Evolutionary conservation across 1,284 basidiomycete species (phyloP).

Genomic region (Pholiota adiposa): DNA sequence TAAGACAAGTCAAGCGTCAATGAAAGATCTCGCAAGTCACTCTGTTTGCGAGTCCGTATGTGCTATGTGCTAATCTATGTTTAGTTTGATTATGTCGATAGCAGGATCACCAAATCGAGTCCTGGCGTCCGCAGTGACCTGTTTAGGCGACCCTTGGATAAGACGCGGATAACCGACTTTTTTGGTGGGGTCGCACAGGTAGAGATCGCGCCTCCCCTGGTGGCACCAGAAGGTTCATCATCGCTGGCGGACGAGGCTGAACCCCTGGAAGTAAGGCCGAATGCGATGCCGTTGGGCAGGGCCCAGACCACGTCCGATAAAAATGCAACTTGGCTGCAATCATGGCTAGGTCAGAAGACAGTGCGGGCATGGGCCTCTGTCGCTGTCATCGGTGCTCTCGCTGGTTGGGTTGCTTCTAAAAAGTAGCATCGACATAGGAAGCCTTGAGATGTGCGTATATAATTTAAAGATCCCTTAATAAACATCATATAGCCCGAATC

Average conservation of each 20-base stretch:
- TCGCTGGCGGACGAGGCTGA: background rate
- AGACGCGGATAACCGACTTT: conserved; percentile 92
- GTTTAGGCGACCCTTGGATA: conserved; percentile 68
- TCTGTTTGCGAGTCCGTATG: background rate
- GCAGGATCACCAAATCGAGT: conserved; percentile 78
- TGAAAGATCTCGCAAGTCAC: conserved; percentile 81
- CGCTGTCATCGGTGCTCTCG: conserved; percentile 34
- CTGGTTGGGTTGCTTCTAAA: conserved; percentile 37
- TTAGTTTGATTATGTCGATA: conserved; percentile 84
- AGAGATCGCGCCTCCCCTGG: conserved; percentile 48
- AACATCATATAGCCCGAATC: background rate
- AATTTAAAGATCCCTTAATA: conserved; percentile 3
- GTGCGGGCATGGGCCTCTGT: conserved; percentile 43
- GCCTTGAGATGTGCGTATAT: background rate
- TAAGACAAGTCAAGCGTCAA: conserved; percentile 82
- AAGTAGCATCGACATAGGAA: conserved; percentile 17
- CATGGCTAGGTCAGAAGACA: conserved; percentile 18
- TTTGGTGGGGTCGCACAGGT: conserved; percentile 92
- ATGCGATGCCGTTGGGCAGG: conserved; percentile 1
- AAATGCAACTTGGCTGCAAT: background rate
- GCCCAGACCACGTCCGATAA: conserved; percentile 2
- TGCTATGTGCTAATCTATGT: conserved; percentile 1
- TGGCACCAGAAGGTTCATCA: background rate
- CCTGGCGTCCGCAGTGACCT: conserved; percentile 89
- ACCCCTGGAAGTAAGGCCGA: conserved; percentile 3